Conservation (phyloP, 768 basidiomycete species). For the Boletus vermiculosoides region DNA sequence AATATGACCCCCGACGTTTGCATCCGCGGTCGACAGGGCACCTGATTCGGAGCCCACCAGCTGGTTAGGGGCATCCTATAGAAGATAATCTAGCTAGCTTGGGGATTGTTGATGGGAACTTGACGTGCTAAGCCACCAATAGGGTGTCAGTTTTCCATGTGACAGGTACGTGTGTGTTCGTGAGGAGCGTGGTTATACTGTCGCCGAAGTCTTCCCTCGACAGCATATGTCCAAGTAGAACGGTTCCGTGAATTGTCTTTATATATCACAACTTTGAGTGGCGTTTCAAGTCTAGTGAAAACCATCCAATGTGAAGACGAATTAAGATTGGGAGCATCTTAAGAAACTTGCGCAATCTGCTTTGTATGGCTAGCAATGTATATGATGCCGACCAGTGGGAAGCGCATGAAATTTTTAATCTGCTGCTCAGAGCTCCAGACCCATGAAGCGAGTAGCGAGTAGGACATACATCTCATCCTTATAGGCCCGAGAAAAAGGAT, state of each 20-base stretch:
- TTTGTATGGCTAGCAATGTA: neutral
- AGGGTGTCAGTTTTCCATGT: neutral
- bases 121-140: neutral
- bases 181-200: no score
- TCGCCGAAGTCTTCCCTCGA: neutral
- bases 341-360: neutral
- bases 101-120: neutral
- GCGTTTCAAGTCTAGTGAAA: neutral
- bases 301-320: no score
- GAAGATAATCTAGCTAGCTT: neutral
- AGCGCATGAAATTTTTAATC: neutral
- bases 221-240: neutral
- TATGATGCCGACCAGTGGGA: neutral
- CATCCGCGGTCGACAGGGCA: neutral
- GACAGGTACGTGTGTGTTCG: neutral
- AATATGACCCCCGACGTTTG: neutral
- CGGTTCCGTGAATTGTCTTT: neutral
- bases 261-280: neutral
- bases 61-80: neutral
- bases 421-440: neutral
- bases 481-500: slow-evolving; percentile 69
- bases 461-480: neutral
- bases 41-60: neutral
- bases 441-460: neutral
- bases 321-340: neutral